These are phyloP conservation scores for Monilinia fructigena DNA, from an alignment of 2,329 filamentous ascomycete genomes.

Conservation along the genomic window DNA sequence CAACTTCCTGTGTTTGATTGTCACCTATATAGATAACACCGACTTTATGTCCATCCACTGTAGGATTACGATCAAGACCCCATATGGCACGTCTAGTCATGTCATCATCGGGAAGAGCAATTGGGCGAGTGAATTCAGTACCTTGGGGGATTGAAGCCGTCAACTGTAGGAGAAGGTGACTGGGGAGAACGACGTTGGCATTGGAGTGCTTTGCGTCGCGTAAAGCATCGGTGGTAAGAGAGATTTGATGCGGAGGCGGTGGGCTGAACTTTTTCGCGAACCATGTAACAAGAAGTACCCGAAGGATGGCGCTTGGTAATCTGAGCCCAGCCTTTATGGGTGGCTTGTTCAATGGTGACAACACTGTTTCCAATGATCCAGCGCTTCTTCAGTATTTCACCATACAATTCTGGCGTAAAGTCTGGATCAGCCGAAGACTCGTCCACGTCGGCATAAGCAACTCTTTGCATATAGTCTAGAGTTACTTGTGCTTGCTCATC, in stretches of 20 bases:
- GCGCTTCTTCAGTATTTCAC: conserved; percentile 63
- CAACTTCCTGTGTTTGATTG: conserved; percentile 75
- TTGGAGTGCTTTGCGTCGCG: conserved; percentile 52
- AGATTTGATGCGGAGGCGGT: conserved; percentile 56
- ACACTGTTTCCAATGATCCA: conserved; percentile 75
- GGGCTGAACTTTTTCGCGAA: conserved; percentile 60
- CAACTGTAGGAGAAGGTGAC: conserved; percentile 69
- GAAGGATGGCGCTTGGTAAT: conserved; percentile 71
- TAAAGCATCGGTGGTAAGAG: conserved; percentile 48
- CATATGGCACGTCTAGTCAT: conserved; percentile 63
- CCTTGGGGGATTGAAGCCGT: conserved; percentile 61
- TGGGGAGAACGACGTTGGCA: conserved; percentile 65
- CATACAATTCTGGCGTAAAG: conserved; percentile 65
- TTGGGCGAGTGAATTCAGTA: conserved; percentile 60
- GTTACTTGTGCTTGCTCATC: conserved; percentile 94
- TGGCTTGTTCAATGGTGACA: conserved; percentile 70
- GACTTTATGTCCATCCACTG: conserved; percentile 92
- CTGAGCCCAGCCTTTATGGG: conserved; percentile 64
- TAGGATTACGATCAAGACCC: conserved; percentile 81
- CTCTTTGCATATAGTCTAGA: conserved; percentile 90
- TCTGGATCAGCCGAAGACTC: conserved; percentile 66
- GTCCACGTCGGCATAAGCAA: conserved; percentile 80
- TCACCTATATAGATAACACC: conserved; percentile 92
- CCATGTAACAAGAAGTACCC: conserved; percentile 53
- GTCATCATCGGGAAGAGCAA: conserved; percentile 68